phyloP scores from a whole-genome alignment of 1,139 yeast species.

The Hyphopichia pseudoburtonii region DNA sequence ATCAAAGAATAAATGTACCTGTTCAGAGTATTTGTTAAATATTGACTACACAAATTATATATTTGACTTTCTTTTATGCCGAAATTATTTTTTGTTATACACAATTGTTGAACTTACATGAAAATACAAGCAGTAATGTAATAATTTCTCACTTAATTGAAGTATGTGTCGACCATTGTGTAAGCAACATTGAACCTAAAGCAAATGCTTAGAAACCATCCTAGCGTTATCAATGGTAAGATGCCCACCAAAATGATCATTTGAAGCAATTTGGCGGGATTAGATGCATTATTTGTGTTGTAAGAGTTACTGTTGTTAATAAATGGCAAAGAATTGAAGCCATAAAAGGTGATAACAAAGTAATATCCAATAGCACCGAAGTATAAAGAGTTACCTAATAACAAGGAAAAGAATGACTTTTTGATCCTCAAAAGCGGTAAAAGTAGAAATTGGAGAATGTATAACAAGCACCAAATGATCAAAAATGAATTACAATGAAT shows the following conservation, averaged over 20 bases:
- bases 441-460: slow-evolving; percentile 72
- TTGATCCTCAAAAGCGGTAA: slow-evolving; percentile 69
- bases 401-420: slow-evolving; percentile 57
- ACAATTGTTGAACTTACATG: too few relatives aligned
- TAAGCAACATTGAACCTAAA: slow-evolving; percentile 73
- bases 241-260: slow-evolving; percentile 40
- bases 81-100: too few relatives aligned
- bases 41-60: too few relatives aligned
- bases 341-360: slow-evolving; percentile 78
- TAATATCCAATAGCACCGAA: slow-evolving; percentile 73
- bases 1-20: too few relatives aligned
- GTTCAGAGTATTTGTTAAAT: too few relatives aligned
- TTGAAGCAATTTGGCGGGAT: slow-evolving; percentile 38
- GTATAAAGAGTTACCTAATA: slow-evolving; percentile 78
- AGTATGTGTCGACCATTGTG: slow-evolving; percentile 67
- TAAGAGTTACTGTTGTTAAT: slow-evolving; percentile 56
- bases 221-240: slow-evolving; percentile 54
- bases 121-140: too few relatives aligned
- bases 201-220: slow-evolving; percentile 57
- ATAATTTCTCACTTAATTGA: too few relatives aligned
- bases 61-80: too few relatives aligned
- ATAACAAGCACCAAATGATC: slow-evolving; percentile 75
- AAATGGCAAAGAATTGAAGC: slow-evolving; percentile 82
- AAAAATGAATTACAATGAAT: slow-evolving; percentile 88
- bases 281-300: slow-evolving; percentile 34